Evolutionary conservation across 2,329 filamentous ascomycete species (phyloP).

Genomic region (Venturia effusa): DNA sequence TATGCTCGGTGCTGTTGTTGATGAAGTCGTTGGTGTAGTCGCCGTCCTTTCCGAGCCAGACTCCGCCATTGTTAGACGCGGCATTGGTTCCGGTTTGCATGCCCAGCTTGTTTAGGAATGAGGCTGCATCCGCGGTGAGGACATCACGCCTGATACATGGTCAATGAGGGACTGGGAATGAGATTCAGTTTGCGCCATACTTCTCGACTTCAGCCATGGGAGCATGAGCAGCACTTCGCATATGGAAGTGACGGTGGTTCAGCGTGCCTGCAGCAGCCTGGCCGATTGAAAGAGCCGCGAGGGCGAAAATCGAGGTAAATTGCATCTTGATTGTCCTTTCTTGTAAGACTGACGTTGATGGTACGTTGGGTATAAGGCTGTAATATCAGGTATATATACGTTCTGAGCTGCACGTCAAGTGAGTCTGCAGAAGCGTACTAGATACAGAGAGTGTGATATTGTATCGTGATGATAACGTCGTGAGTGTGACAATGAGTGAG

Average conservation of each 20-base stretch:
- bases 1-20: slow-evolving; percentile 23
- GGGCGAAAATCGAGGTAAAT: slow-evolving; percentile 7
- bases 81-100: slow-evolving; percentile 13
- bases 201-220: slow-evolving; percentile 2
- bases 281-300: slow-evolving; percentile 10
- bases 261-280: slow-evolving; percentile 8
- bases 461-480: not conserved
- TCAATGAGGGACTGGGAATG: not conserved
- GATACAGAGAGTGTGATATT: not conserved
- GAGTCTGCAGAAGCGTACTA: not conserved
- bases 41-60: slow-evolving; percentile 27
- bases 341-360: not conserved
- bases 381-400: not conserved
- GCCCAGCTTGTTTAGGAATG: slow-evolving; percentile 7
- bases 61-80: slow-evolving; percentile 20
- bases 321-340: slow-evolving; percentile 8
- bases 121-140: not conserved
- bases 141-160: slow-evolving; percentile 3
- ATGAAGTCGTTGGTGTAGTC: slow-evolving; percentile 25
- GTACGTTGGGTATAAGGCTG: not conserved
- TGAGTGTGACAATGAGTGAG: not conserved
- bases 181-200: not conserved
- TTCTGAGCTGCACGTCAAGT: not conserved
- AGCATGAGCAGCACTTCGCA: slow-evolving; percentile 6
- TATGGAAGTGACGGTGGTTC: slow-evolving; percentile 11